Percentiles rank a stretch among this genome's conserved stretches.
Conservation (phyloP, 495 filamentous ascomycete genomes). For the Aspergillus diversus region DNA sequence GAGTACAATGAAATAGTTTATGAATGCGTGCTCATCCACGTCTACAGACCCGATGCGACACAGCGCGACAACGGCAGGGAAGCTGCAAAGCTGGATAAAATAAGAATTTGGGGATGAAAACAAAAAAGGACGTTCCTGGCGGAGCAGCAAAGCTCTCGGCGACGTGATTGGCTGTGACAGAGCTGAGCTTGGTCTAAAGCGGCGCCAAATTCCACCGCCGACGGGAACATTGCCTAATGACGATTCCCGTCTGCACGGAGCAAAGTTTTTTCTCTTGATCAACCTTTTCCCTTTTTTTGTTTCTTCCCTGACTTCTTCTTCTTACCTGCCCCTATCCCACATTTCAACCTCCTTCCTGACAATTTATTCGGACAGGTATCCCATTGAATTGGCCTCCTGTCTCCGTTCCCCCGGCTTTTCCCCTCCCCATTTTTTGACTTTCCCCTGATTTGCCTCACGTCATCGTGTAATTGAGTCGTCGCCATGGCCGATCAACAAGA, state of each 20-base stretch:
- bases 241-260: constrained; percentile 11
- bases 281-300: neutral
- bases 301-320: neutral
- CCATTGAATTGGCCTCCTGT: constrained; percentile 11
- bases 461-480: constrained; percentile 6
- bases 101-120: too few relatives aligned
- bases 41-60: too few relatives aligned
- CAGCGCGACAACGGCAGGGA: too few relatives aligned
- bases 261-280: constrained; percentile 12
- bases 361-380: neutral
- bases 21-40: too few relatives aligned
- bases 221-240: neutral
- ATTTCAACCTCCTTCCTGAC: neutral
- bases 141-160: too few relatives aligned
- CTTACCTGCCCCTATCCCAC: neutral
- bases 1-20: too few relatives aligned
- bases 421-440: constrained; percentile 7
- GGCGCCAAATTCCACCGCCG: neutral
- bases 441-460: constrained; percentile 11
- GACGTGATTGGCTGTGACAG: neutral
- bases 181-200: neutral
- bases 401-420: constrained; percentile 21
- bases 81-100: too few relatives aligned
- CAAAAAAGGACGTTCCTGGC: neutral
- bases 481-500: constrained; percentile 33